Conservation (phyloP, 345 rosid species). For the Sonneratia alba region DNA sequence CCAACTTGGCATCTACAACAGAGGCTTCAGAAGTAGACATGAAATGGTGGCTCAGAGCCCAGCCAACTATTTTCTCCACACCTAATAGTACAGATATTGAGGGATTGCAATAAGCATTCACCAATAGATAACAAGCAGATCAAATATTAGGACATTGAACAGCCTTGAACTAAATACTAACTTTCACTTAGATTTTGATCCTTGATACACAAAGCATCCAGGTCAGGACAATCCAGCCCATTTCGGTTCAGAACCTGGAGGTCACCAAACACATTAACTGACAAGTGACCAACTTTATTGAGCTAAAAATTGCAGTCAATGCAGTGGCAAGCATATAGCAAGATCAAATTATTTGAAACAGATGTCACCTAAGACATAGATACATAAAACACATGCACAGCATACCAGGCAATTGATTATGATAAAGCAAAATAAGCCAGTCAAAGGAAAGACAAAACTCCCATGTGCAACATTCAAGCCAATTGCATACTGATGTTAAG, state of each 20-base stretch:
- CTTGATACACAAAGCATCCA: slow-evolving; percentile 59
- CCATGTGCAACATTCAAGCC: not conserved
- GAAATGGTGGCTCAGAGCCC: slow-evolving; percentile 78
- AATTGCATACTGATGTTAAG: not conserved
- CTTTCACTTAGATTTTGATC: slow-evolving; percentile 84
- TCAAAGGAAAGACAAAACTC: not conserved
- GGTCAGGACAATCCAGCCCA: slow-evolving; percentile 71
- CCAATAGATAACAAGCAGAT: not conserved
- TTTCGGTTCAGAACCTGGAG: slow-evolving; percentile 63
- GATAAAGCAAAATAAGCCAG: not conserved
- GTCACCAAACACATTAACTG: slow-evolving; percentile 4
- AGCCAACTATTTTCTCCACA: slow-evolving; percentile 91
- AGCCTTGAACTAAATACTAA: slow-evolving; percentile 13
- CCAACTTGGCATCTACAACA: slow-evolving; percentile 52
- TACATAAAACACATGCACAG: not conserved
- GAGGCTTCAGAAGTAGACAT: slow-evolving; percentile 61
- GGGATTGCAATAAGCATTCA: not conserved
- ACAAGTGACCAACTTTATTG: not conserved
- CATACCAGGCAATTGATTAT: not conserved
- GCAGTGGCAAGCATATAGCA: not conserved
- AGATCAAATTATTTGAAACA: not conserved
- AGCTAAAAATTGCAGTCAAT: not conserved
- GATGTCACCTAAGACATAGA: not conserved
- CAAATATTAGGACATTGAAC: not conserved
- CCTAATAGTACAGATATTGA: slow-evolving; percentile 25